Conservation (phyloP, 2,329 filamentous ascomycete species). For the Ustulina deusta region DNA sequence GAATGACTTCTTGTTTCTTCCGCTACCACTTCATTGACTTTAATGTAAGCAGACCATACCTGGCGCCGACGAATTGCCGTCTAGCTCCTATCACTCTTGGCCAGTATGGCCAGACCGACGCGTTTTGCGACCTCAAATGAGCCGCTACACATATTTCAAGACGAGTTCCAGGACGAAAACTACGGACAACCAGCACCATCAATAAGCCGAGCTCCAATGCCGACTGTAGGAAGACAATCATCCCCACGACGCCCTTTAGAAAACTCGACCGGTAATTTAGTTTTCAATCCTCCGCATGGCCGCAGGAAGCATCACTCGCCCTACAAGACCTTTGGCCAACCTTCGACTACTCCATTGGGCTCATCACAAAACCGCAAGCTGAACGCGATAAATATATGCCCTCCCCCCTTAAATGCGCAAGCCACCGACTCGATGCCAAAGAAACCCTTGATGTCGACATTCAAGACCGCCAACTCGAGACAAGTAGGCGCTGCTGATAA, state of each 20-base stretch:
- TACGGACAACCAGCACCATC: constrained; percentile 61
- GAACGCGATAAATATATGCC: constrained; percentile 75
- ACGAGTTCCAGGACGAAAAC: constrained; percentile 55
- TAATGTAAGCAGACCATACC: constrained; percentile 1
- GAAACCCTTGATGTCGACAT: constrained; percentile 70
- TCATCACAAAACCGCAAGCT: constrained; percentile 69
- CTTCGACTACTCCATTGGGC: constrained; percentile 70
- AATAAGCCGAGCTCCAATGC: constrained; percentile 69
- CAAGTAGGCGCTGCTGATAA: constrained; percentile 60
- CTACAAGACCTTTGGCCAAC: constrained; percentile 71
- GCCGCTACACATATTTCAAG: constrained; percentile 65
- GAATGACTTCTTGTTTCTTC: constrained; percentile 27
- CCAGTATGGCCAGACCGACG: constrained; percentile 66
- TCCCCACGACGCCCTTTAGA: constrained; percentile 61
- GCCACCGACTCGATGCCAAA: constrained; percentile 77
- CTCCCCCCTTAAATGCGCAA: constrained; percentile 66
- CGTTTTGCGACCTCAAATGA: constrained; percentile 60
- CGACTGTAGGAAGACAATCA: constrained; percentile 58
- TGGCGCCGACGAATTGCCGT: constrained; percentile 1
- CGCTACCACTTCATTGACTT: constrained; percentile 23
- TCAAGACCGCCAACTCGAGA: constrained; percentile 65
- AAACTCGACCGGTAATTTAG: constrained; percentile 69
- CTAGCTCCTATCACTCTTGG: constrained; percentile 46
- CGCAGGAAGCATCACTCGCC: constrained; percentile 72
- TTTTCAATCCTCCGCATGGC: constrained; percentile 72